A percentile compares a stretch with the other conserved stretches of the same genome.
phyloP scores from a whole-genome alignment of 2,329 filamentous ascomycete genomes.

The Ophiostoma novo-ulmi region DNA sequence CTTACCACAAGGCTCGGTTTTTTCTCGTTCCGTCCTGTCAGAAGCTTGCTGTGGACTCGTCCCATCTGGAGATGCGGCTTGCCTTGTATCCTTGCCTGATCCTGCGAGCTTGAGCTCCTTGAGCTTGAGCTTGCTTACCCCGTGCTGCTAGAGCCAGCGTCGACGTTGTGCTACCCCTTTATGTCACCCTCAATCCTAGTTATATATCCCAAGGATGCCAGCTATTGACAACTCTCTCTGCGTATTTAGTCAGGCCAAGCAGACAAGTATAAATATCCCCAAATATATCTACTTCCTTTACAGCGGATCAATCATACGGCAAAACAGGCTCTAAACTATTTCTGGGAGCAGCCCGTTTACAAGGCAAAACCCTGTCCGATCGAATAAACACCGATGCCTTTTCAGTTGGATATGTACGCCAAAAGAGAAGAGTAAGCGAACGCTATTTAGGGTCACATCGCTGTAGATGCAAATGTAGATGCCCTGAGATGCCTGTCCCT shows the following conservation, averaged over 20 bases:
- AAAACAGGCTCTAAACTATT: conserved; percentile 5
- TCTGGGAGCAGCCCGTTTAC: conserved; percentile 7
- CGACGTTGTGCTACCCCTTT: neutral
- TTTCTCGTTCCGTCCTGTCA: neutral
- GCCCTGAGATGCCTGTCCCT: neutral
- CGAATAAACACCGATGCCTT: neutral
- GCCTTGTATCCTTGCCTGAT: neutral
- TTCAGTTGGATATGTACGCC: neutral
- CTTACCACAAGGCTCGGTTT: neutral
- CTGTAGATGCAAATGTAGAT: neutral
- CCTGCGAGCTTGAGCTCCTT: no score
- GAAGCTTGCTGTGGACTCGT: neutral
- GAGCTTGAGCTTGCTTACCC: neutral
- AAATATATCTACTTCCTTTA: neutral
- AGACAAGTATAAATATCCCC: neutral
- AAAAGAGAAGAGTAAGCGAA: neutral
- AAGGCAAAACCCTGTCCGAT: conserved; percentile 3
- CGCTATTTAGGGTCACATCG: neutral
- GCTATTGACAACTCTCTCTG: neutral
- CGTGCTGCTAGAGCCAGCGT: neutral
- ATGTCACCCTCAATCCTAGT: neutral
- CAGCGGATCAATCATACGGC: conserved; percentile 5
- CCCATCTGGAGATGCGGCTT: neutral
- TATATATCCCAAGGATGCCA: neutral
- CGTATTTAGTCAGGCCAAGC: neutral